phyloP scores from a whole-genome alignment of 2,329 filamentous ascomycete genomes.

The Fusarium illudens region DNA sequence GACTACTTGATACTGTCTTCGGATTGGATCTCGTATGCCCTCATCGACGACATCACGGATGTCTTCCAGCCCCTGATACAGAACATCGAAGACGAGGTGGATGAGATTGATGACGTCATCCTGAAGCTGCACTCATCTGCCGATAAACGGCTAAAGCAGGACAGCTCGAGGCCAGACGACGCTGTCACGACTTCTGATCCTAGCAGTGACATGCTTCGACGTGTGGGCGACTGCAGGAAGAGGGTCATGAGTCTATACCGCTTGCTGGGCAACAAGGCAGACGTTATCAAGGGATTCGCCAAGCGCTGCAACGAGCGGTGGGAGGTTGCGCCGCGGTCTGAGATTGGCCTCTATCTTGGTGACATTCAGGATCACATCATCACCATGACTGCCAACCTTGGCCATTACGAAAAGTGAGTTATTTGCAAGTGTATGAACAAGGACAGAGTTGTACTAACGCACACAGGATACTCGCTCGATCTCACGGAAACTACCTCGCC shows the following conservation, averaged over 20 bases:
- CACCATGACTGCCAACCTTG: conserved; percentile 96
- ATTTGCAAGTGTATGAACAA: not conserved
- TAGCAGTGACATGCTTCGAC: conserved; percentile 84
- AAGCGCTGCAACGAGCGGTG: conserved; percentile 98
- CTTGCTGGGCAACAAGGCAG: conserved; percentile 93
- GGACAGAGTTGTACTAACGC: conserved; percentile 11
- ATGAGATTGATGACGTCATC: conserved; percentile 95
- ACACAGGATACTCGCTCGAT: conserved; percentile 81
- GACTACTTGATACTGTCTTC: conserved; percentile 93
- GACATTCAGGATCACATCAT: conserved; percentile 99
- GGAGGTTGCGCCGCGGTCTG: conserved; percentile 92
- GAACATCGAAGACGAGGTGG: conserved; percentile 93
- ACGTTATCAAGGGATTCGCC: conserved; percentile 98
- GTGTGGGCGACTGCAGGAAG: conserved; percentile 93
- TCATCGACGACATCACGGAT: conserved; percentile 98
- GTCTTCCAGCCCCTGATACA: conserved; percentile 93
- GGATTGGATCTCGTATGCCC: conserved; percentile 98
- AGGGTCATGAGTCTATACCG: conserved; percentile 97
- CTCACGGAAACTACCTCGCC: conserved; percentile 96
- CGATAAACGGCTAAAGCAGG: conserved; percentile 52
- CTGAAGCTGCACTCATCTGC: conserved; percentile 76
- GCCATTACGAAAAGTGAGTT: conserved; percentile 92
- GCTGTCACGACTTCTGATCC: conserved; percentile 55
- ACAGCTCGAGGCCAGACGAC: conserved; percentile 59
- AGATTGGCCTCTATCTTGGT: conserved; percentile 96